phyloP scores from a whole-genome alignment of 495 filamentous ascomycete species.

The Aspergillus kassunensis region DNA sequence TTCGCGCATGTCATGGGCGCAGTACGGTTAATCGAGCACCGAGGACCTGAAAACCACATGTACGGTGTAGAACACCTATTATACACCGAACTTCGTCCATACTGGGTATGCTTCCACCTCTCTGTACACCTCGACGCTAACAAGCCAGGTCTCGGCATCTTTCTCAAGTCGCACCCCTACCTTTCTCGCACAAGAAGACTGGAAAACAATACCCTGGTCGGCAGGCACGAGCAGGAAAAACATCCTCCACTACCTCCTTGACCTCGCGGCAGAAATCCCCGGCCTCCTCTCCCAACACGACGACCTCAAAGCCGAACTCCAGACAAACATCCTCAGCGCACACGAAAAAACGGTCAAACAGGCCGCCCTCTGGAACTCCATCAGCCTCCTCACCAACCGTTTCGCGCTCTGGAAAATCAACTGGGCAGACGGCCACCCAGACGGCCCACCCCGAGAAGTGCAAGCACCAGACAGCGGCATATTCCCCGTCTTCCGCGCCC shows the following conservation, averaged over 20 bases:
- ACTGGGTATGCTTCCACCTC: conserved; percentile 32
- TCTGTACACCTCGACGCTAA: background rate
- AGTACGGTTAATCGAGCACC: conserved; percentile 41
- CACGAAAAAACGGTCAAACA: conserved; percentile 39
- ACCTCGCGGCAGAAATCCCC: conserved; percentile 39
- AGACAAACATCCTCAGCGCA: conserved; percentile 20
- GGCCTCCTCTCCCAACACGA: conserved; percentile 32
- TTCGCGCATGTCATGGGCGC: conserved; percentile 40
- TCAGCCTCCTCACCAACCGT: conserved; percentile 30
- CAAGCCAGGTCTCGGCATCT: conserved; percentile 31
- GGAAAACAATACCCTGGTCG: conserved; percentile 45
- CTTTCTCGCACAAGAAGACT: conserved; percentile 38
- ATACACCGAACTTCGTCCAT: conserved; percentile 42
- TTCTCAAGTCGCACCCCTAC: conserved; percentile 29
- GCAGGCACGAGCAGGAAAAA: conserved; percentile 39
- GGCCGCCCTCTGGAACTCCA: conserved; percentile 33
- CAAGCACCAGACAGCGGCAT: conserved; percentile 20
- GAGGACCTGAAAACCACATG: conserved; percentile 43
- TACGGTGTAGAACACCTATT: conserved; percentile 43
- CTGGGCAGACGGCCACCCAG: conserved; percentile 33
- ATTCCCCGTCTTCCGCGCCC: conserved; percentile 40
- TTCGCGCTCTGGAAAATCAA: conserved; percentile 35
- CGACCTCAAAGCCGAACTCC: conserved; percentile 23
- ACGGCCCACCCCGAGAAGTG: conserved; percentile 32
- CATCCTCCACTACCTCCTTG: conserved; percentile 39